Evolutionary conservation across 305 asterid genomes (phyloP).

Genomic region (Fraxinus albicans): DNA sequence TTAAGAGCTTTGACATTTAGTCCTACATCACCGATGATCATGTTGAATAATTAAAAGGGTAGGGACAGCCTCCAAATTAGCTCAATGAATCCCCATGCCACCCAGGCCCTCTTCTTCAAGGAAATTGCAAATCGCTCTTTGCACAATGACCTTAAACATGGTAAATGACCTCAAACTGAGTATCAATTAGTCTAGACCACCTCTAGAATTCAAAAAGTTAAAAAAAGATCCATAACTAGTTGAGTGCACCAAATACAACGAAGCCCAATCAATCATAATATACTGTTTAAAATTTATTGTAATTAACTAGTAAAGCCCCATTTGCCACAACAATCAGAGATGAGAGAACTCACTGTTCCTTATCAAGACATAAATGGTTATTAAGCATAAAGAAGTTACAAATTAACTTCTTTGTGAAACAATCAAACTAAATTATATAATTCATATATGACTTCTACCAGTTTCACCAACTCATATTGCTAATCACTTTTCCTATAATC

Average conservation of each 20-base stretch:
- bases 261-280: background rate
- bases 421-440: background rate
- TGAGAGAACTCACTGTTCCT: background rate
- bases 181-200: background rate
- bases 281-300: background rate
- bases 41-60: background rate
- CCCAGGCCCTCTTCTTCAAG: background rate
- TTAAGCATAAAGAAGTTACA: conserved; percentile 9
- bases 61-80: background rate
- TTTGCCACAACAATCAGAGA: conserved; percentile 7
- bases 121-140: background rate
- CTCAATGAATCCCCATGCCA: background rate
- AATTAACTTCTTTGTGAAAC: background rate
- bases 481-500: background rate
- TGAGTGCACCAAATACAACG: background rate
- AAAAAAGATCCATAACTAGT: background rate
- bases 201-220: background rate
- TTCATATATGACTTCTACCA: background rate
- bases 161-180: background rate
- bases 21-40: background rate
- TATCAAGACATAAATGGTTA: background rate
- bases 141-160: background rate
- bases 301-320: background rate
- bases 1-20: background rate
- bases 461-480: background rate